Percentiles rank a stretch among this genome's conserved stretches.
phyloP scores from a whole-genome alignment of 441 rosid genomes.

The Dalechampia spathulata region DNA sequence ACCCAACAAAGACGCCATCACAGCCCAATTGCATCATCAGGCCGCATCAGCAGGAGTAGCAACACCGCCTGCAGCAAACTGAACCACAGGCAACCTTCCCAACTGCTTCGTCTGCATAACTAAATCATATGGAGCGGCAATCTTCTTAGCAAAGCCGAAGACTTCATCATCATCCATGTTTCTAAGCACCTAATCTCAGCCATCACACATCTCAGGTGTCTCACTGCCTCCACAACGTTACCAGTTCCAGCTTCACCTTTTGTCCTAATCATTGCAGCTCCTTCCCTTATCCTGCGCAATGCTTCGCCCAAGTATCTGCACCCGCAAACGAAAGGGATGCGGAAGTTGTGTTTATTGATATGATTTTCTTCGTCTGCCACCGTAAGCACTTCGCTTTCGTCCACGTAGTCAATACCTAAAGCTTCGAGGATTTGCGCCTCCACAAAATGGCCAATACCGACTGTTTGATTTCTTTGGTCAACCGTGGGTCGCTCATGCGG shows the following conservation, averaged over 20 bases:
- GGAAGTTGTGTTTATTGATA: slow-evolving; percentile 87
- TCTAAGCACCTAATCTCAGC: slow-evolving; percentile 66
- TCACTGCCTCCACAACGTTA: slow-evolving; percentile 75
- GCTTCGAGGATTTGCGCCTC: slow-evolving; percentile 89
- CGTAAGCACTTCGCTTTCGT: slow-evolving; percentile 82
- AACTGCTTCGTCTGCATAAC: slow-evolving; percentile 97
- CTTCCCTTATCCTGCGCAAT: slow-evolving; percentile 74
- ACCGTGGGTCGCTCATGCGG: slow-evolving; percentile 92
- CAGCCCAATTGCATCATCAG: slow-evolving; percentile 96
- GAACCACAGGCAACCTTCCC: slow-evolving; percentile 92
- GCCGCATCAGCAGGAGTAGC: slow-evolving; percentile 99
- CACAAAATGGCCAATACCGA: slow-evolving; percentile 92
- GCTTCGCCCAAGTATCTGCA: slow-evolving; percentile 86
- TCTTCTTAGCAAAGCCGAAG: slow-evolving; percentile 72
- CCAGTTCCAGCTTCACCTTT: slow-evolving; percentile 98
- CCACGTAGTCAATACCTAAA: slow-evolving; percentile 70
- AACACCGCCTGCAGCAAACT: slow-evolving; percentile 94
- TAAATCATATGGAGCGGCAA: slow-evolving; percentile 79
- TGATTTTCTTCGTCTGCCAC: slow-evolving; percentile 85
- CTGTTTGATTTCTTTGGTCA: slow-evolving; percentile 68
- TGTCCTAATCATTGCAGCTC: slow-evolving; percentile 94
- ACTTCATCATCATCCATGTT: slow-evolving; percentile 97
- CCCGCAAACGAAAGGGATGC: slow-evolving; percentile 89
- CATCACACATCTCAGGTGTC: slow-evolving; percentile 90
- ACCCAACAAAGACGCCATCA: slow-evolving; percentile 90